Evolutionary conservation across 108 stramenopile genomes (phyloP).

Genomic region (Skeletonema potamos): DNA sequence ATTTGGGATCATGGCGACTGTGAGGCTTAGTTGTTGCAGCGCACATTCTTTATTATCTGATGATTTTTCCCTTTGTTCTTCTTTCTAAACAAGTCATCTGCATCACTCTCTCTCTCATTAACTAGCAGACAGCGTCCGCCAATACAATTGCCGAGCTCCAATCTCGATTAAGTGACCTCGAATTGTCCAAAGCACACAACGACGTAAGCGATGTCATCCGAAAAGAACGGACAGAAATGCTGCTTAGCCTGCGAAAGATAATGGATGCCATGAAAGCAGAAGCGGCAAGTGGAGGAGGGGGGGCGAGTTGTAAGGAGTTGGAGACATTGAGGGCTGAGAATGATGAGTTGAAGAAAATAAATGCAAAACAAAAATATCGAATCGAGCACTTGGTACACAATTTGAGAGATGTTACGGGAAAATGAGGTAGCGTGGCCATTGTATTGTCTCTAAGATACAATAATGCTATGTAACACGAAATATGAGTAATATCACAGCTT

Average conservation of each 20-base stretch:
- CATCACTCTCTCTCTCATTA: too few species aligned
- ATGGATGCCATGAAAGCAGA: slow-evolving; percentile 38
- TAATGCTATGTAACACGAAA: not conserved
- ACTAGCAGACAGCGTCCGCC: not conserved
- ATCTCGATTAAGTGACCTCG: slow-evolving; percentile 37
- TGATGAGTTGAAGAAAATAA: slow-evolving; percentile 41
- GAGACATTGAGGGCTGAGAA: slow-evolving; percentile 41
- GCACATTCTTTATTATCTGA: too few species aligned
- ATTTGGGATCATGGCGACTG: too few species aligned
- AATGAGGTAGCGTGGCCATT: not conserved
- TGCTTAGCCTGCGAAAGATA: slow-evolving; percentile 33
- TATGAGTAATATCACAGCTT: not conserved
- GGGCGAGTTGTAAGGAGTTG: slow-evolving; percentile 33
- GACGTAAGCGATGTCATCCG: slow-evolving; percentile 19
- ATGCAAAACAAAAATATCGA: slow-evolving; percentile 45
- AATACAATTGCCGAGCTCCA: slow-evolving; percentile 23
- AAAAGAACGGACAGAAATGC: slow-evolving; percentile 47
- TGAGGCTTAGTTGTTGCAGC: too few species aligned
- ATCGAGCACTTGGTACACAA: slow-evolving; percentile 48
- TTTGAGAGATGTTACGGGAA: slow-evolving; percentile 21
- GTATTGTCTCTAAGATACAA: not conserved
- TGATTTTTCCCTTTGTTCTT: too few species aligned
- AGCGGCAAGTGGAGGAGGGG: slow-evolving; percentile 10
- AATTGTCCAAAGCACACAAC: slow-evolving; percentile 40
- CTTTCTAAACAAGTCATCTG: too few species aligned